Evolutionary conservation across 2,329 filamentous ascomycete genomes (phyloP), one percentile per base, ranked within the genome.

Genomic region (Colletotrichum zoysiae): DNA sequence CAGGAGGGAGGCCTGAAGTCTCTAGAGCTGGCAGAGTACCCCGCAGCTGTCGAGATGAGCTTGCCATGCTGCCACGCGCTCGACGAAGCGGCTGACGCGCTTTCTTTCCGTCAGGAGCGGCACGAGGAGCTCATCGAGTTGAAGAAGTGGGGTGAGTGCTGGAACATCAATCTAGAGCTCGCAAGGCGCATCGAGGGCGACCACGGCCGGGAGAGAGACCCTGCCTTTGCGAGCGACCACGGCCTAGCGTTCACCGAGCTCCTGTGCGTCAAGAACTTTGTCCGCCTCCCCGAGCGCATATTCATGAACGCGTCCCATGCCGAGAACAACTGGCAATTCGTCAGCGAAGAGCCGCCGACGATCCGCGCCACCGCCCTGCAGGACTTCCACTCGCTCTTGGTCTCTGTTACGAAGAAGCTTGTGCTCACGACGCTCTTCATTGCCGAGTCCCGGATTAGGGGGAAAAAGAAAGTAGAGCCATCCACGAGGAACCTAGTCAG

Each of bases 331-430:
- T 97, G 93, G 93, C 84, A 83, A 44, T 85, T 84, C 50, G 76
- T 93, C 9, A 86, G 87, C 26, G 85, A 87, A n/a, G 86, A 88
- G 67, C 84, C 84, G 3, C 95, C 95, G 0, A 89, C 92, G 0
- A 88, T 97, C 30, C 90, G 92, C 75, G 88, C 90, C 8, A 95
- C 93, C 1, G 90, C 93, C 0, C 86, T 97, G n/a, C 86, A 89
- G 6, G 93, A 96, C 75, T 91, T 97, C 56, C 87, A 95, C 76
- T 88, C 88, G 11, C 80, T 97, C 2, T 84, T 88, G 0, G 79
- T 92, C 1, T 92, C 88, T 65, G 75, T 96, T 18, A 95, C 93
- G 0, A 89, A 88, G 70, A 87, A 93, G 16, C 81, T 97, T 1
- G 84, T 96, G 2, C 89, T 93, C 58, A 89, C 92, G 0, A 84